Percentiles rank a stretch among this genome's conserved stretches.
phyloP scores from a whole-genome alignment of 2,329 filamentous ascomycete genomes.

The Fusarium sp. region DNA sequence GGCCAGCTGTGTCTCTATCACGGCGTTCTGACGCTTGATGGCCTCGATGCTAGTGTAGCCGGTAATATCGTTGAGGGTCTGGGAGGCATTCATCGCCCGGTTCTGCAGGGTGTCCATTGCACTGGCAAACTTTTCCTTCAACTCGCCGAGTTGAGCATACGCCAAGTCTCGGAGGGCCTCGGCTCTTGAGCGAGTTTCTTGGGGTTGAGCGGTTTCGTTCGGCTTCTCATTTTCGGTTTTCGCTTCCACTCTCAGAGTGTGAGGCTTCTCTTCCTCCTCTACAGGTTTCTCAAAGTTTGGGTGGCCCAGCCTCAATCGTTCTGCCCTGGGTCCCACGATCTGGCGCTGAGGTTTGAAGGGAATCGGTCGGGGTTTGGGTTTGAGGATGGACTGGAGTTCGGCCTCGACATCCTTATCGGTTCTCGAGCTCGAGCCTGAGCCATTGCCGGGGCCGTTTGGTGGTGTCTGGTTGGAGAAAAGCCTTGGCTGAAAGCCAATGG shows the following conservation, averaged over 20 bases:
- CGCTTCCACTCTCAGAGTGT: conserved; percentile 6
- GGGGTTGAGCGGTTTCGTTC: conserved; percentile 9
- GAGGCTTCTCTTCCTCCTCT: conserved; percentile 4
- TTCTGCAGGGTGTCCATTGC: conserved; percentile 92
- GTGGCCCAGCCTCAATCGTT: conserved; percentile 5
- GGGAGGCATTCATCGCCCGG: conserved; percentile 84
- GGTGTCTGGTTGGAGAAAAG: conserved; percentile 44
- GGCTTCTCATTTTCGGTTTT: conserved; percentile 14
- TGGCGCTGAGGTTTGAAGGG: conserved; percentile 17
- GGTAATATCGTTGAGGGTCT: conserved; percentile 92
- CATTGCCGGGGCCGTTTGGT: conserved; percentile 24
- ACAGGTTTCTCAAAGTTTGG: background rate
- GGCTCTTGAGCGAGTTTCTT: conserved; percentile 25
- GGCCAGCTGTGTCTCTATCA: conserved; percentile 69
- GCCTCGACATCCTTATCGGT: conserved; percentile 29
- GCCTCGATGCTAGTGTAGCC: conserved; percentile 92
- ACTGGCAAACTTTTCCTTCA: conserved; percentile 48
- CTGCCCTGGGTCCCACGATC: conserved; percentile 13
- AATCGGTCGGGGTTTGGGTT: conserved; percentile 30
- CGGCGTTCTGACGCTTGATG: conserved; percentile 81
- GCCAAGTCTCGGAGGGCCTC: conserved; percentile 45
- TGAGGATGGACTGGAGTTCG: conserved; percentile 34
- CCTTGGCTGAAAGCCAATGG: conserved; percentile 37
- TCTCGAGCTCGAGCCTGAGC: conserved; percentile 11
- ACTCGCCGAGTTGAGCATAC: conserved; percentile 47